Conservation (phyloP, 176 grass and related monocot genomes). For the Triticum aestivum region IWGSC_CS_RefSeq_v2.1 NC_057806.1:418058269-418058768, state of each 20-base stretch:
- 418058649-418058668: not conserved
- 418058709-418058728: not conserved
- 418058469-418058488: not conserved
- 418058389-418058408: not conserved
- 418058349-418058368: not conserved
- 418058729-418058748: not conserved
- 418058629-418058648: not conserved
- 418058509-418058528: not conserved
- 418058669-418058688: not conserved
- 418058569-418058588: not conserved
- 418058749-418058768: not conserved
- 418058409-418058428: not conserved
- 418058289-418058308: not conserved
- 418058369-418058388: not conserved
- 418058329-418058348: not conserved
- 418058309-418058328: not conserved
- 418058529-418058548: not conserved
- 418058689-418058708: not conserved
- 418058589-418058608: conserved; percentile 13
- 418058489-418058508: not conserved
- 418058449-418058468: not conserved
- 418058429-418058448: not conserved
- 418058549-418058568: conserved; percentile 3
- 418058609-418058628: conserved; percentile 23
- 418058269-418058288: conserved; percentile 6